phyloP scores from a whole-genome alignment of 2,329 filamentous ascomycete genomes.

The Scedosporium dehoogii region DNA sequence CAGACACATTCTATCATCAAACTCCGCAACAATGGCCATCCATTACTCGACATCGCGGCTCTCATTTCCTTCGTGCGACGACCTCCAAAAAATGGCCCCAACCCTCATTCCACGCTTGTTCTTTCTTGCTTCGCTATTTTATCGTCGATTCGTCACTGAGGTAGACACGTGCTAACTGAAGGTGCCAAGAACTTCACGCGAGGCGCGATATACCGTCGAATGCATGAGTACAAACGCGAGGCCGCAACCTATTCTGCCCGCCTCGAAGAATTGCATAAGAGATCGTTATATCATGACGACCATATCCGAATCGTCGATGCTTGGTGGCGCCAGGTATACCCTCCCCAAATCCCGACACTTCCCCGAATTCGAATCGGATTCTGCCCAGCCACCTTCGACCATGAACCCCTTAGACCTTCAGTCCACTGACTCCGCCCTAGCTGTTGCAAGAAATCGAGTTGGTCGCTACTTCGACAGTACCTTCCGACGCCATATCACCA shows the following conservation, averaged over 20 bases:
- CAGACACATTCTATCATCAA: not conserved
- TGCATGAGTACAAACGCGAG: conserved; percentile 95
- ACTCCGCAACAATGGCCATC: not conserved
- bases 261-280: conserved; percentile 70
- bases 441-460: conserved; percentile 55
- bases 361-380: not conserved
- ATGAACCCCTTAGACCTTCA: not conserved
- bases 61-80: not conserved
- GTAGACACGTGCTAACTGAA: conserved; percentile 3
- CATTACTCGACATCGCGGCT: not conserved
- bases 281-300: conserved; percentile 77
- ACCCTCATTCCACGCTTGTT: not conserved
- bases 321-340: conserved; percentile 84
- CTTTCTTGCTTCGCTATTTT: not conserved
- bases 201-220: conserved; percentile 92
- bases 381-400: not conserved
- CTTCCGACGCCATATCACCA: conserved; percentile 30
- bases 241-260: conserved; percentile 72
- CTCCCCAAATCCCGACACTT: not conserved
- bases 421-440: conserved; percentile 22
- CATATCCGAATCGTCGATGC: conserved; percentile 83
- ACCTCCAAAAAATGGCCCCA: too few species aligned
- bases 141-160: not conserved
- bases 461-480: conserved; percentile 40
- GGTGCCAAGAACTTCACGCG: conserved; percentile 69